These are phyloP conservation scores for Oryza meridionalis DNA, from an alignment of 176 grass and related monocot genomes.

Conservation along the genomic window DNA sequence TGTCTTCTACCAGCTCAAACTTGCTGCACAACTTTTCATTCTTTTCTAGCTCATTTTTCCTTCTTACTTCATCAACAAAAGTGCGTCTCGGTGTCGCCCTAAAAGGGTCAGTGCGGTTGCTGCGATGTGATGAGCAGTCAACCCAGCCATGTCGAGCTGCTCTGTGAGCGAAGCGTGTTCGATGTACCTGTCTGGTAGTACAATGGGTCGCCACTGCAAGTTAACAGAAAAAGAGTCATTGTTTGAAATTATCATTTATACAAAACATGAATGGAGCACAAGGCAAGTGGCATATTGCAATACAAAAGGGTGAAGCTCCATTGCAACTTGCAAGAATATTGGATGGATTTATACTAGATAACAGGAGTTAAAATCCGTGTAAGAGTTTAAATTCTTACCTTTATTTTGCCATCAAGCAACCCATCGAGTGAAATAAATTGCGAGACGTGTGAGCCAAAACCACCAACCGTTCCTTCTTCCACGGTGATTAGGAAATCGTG, in stretches of 20 bases:
- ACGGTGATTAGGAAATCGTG: constrained; percentile 75
- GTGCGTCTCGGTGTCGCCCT: constrained; percentile 67
- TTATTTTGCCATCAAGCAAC: constrained; percentile 67
- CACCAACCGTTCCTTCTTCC: constrained; percentile 81
- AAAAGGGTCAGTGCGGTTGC: constrained; percentile 68
- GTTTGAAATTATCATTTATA: constrained; percentile 4
- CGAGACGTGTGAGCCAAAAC: constrained; percentile 77
- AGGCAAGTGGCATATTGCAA: background rate
- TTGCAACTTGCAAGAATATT: constrained; percentile 5
- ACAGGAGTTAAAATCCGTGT: background rate
- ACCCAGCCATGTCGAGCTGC: constrained; percentile 69
- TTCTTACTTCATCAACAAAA: constrained; percentile 60
- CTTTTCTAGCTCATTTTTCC: background rate
- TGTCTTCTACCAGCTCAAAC: background rate
- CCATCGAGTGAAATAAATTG: constrained; percentile 81
- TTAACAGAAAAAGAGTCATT: background rate
- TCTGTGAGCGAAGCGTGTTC: constrained; percentile 57
- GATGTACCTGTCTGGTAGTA: constrained; percentile 73
- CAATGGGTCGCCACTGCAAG: constrained; percentile 72
- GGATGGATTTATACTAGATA: background rate
- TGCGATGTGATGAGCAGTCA: constrained; percentile 75
- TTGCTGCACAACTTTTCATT: background rate
- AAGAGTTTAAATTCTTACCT: constrained; percentile 32
- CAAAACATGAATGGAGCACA: background rate
- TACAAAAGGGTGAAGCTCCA: background rate